Percentiles rank a stretch among this genome's conserved stretches.
These are phyloP conservation scores for Pseudohalonectria lignicola DNA, from an alignment of 2,329 filamentous ascomycete genomes.

Conservation along the genomic window DNA sequence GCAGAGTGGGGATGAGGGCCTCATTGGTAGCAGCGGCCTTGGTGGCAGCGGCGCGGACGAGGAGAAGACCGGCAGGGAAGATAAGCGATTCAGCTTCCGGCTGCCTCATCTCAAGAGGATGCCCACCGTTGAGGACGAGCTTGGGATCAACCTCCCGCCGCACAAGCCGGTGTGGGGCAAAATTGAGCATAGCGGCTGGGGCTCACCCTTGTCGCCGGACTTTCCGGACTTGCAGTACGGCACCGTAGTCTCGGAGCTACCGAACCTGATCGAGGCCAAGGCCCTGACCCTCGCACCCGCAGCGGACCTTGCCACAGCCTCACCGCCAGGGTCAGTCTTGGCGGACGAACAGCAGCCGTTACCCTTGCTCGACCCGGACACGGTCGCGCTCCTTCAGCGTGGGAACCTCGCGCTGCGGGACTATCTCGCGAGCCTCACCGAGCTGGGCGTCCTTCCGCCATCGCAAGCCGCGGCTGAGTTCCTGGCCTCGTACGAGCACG, in stretches of 20 bases:
- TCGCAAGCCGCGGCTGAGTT: constrained; percentile 44
- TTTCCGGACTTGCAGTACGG: constrained; percentile 74
- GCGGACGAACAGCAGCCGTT: too few relatives aligned
- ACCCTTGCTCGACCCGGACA: constrained; percentile 49
- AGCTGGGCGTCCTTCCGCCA: constrained; percentile 48
- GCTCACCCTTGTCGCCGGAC: constrained; percentile 64
- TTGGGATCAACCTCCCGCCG: constrained; percentile 35
- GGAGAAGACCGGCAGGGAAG: constrained; percentile 1
- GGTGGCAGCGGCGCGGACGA: background rate
- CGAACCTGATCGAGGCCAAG: constrained; percentile 84
- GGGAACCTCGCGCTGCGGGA: constrained; percentile 64
- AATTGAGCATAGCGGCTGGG: constrained; percentile 81
- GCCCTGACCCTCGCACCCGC: constrained; percentile 72
- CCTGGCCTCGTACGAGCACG: constrained; percentile 67
- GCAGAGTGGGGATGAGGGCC: constrained; percentile 2
- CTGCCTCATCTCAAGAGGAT: constrained; percentile 6
- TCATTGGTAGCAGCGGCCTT: background rate
- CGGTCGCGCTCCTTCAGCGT: constrained; percentile 62
- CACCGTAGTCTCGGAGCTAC: constrained; percentile 71
- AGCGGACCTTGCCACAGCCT: constrained; percentile 15
- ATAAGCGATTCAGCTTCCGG: background rate
- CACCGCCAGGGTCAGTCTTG: constrained; percentile 19
- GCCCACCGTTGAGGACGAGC: constrained; percentile 10
- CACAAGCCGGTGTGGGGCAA: constrained; percentile 57
- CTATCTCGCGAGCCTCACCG: constrained; percentile 63